These are phyloP conservation scores for Physaria fendleri DNA, from an alignment of 345 rosid species.

Conservation along the genomic window DNA sequence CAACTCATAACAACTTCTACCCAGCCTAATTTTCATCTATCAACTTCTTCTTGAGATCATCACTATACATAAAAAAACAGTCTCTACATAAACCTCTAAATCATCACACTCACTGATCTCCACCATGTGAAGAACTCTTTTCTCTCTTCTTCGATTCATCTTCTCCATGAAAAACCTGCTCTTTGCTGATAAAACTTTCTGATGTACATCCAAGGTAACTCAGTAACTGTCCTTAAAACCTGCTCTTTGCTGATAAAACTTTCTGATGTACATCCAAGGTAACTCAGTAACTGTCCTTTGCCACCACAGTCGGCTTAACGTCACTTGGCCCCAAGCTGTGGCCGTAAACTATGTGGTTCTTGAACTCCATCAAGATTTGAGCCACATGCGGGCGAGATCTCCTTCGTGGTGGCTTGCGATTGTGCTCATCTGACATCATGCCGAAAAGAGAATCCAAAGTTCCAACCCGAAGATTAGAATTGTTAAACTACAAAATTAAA, in stretches of 20 bases:
- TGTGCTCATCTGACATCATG: no score
- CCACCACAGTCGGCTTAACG: slow-evolving; percentile 71
- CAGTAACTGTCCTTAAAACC: no score
- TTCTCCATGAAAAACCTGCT: slow-evolving; percentile 75
- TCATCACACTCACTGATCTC: slow-evolving; percentile 93
- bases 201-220: no score
- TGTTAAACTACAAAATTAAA: no score
- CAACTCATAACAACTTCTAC: no score
- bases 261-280: slow-evolving; percentile 69
- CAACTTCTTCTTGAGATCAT: slow-evolving; percentile 67
- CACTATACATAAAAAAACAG: no score
- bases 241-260: slow-evolving; percentile 66
- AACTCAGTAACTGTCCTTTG: slow-evolving; percentile 61
- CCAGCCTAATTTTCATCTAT: slow-evolving; percentile 57
- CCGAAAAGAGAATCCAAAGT: no score
- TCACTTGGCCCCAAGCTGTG: slow-evolving; percentile 47
- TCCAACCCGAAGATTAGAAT: no score
- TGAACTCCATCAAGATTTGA: slow-evolving; percentile 58
- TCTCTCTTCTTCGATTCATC: slow-evolving; percentile 43
- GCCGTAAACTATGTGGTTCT: slow-evolving; percentile 19
- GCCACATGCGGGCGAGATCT: slow-evolving; percentile 50
- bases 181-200: no score
- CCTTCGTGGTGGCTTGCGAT: slow-evolving; percentile 43
- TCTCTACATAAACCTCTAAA: no score
- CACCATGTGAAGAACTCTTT: slow-evolving; percentile 58